These are phyloP conservation scores for Podila epicladia DNA, from an alignment of 192 early-diverging fungal species.

Conservation along the genomic window DNA sequence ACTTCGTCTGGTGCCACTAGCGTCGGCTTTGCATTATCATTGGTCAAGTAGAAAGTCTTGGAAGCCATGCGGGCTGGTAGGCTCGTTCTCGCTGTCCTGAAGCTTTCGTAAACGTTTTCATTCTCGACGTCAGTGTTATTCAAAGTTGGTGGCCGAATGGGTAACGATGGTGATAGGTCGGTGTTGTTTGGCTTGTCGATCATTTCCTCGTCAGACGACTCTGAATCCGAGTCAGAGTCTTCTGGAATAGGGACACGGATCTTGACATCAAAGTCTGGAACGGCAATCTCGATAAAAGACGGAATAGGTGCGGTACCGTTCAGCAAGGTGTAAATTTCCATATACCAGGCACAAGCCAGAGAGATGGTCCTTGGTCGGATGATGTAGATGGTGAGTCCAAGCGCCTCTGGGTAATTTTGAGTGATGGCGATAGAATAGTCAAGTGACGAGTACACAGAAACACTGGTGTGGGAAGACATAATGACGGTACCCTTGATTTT, in stretches of 20 bases:
- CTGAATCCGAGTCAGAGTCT: constrained; percentile 24
- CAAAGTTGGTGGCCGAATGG: not conserved
- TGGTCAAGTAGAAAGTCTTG: constrained; percentile 33
- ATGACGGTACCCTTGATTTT: constrained; percentile 27
- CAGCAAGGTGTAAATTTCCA: constrained; percentile 35
- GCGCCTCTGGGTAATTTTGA: constrained; percentile 14
- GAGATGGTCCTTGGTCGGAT: constrained; percentile 35
- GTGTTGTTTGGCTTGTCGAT: constrained; percentile 9
- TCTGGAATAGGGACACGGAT: constrained; percentile 49
- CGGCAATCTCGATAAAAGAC: constrained; percentile 32
- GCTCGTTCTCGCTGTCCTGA: constrained; percentile 9
- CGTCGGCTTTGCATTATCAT: constrained; percentile 23
- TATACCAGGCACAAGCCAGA: constrained; percentile 48
- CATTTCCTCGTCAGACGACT: not conserved
- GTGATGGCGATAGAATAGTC: constrained; percentile 49
- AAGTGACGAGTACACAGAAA: constrained; percentile 40
- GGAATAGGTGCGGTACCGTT: constrained; percentile 27
- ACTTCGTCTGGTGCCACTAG: constrained; percentile 42
- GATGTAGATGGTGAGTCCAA: constrained; percentile 33
- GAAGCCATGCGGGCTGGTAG: constrained; percentile 25
- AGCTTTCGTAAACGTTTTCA: constrained; percentile 11
- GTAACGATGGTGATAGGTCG: not conserved
- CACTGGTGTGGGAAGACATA: constrained; percentile 13
- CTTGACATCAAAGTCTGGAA: constrained; percentile 54
- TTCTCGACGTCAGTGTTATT: not conserved